Base-by-base conservation (phyloP, 345 rosid genomes). In the Salix arbutifolia region DNA sequence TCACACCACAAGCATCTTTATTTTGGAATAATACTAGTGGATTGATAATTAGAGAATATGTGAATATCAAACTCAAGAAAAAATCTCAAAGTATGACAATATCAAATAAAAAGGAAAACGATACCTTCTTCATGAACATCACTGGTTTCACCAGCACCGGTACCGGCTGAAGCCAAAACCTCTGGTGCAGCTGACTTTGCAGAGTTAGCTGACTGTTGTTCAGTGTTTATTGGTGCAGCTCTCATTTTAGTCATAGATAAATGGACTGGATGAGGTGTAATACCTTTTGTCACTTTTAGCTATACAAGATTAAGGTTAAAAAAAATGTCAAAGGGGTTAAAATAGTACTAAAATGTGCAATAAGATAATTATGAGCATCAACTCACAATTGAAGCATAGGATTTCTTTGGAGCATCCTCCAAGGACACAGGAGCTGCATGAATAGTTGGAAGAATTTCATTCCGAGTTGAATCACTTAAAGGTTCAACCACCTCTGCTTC, bases 321-420 rank as follows among this genome's bases (percentile, higher is more conserved):
- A 33, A 65, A 68, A 53, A 33, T 61, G 23, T 70, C 52, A 80
- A 18, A 67, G 6, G 16, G 53, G 21, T 12, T 8, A 35, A 31
- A 64, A 17, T 52, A 6, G 53, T n/a, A 69, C 48, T 40, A 67
- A 53, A 70, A 53, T 23, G 46, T 52, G 70, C 68, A 74, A 66
- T 12, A 56, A 25, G 67, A 76, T 75, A 68, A 33, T 23, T 46
- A 35, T 61, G 26, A 69, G 60, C 21, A 60, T 62, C 38, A 78
- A 86, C 94, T 87, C 79, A 95, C 99, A 35, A 93, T 91, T 18
- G 91, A 85, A 69, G 92, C 96, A 84, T 84, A 93, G 25, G 97
- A 85, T 79, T 77, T 86, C 85, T 89, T 94, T 72, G 96, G 89
- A 83, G 91, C 88, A 84, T 91, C 90, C 77, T 82, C 86, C 77